Percentiles rank a stretch among this genome's conserved stretches.
These are phyloP conservation scores for Mucor piriformis DNA, from an alignment of 371 early-diverging fungal species.

Conservation along the genomic window DNA sequence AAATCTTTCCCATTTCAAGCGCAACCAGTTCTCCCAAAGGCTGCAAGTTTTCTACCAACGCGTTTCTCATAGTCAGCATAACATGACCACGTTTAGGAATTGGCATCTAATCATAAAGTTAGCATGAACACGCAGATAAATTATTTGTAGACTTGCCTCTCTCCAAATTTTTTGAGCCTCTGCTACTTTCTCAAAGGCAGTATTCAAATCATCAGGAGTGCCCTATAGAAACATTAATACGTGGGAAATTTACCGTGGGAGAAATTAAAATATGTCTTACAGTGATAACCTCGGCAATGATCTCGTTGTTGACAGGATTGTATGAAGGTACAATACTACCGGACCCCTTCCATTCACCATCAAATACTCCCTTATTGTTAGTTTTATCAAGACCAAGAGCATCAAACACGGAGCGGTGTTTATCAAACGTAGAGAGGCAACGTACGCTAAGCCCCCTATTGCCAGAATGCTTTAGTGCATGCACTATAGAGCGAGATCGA, in stretches of 20 bases:
- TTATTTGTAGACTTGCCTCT: constrained; percentile 39
- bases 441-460: constrained; percentile 3
- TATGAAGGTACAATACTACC: constrained; percentile 76
- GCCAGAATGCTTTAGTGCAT: background rate
- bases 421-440: constrained; percentile 45
- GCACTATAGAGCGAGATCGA: constrained; percentile 5
- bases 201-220: constrained; percentile 42
- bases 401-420: constrained; percentile 60
- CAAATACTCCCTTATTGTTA: constrained; percentile 84
- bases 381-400: constrained; percentile 69
- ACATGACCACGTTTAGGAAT: constrained; percentile 93
- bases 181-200: constrained; percentile 60
- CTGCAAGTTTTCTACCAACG: constrained; percentile 72
- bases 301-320: constrained; percentile 88
- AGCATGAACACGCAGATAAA: background rate
- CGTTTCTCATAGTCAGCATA: constrained; percentile 90
- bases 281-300: constrained; percentile 80
- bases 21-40: constrained; percentile 87
- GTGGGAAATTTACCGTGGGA: constrained; percentile 17
- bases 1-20: constrained; percentile 96
- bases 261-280: constrained; percentile 43
- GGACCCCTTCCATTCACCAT: constrained; percentile 88
- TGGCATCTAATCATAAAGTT: constrained; percentile 58
- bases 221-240: constrained; percentile 33
- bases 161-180: constrained; percentile 74